Conservation (phyloP, 2,329 filamentous ascomycete species). For the Cladophialophora bantiana region DNA sequence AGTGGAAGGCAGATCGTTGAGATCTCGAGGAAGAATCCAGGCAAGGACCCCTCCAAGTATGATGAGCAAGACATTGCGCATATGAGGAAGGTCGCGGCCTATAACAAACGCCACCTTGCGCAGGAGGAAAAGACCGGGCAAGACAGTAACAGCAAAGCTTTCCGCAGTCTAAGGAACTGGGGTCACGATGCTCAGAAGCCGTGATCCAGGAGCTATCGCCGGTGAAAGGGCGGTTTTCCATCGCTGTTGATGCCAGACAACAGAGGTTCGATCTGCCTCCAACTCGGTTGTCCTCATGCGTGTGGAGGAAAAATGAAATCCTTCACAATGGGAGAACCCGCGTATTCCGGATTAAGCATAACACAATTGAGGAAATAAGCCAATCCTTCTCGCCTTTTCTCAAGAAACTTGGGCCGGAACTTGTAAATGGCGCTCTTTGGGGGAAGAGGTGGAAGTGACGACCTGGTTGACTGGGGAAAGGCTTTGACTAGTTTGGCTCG, state of each 20-base stretch:
- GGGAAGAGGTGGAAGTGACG: constrained; percentile 77
- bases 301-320: constrained; percentile 75
- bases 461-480: constrained; percentile 79
- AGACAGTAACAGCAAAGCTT: constrained; percentile 62
- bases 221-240: neutral
- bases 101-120: constrained; percentile 71
- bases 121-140: constrained; percentile 67
- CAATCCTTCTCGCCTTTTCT: constrained; percentile 79
- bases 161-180: constrained; percentile 69
- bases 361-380: constrained; percentile 96
- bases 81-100: constrained; percentile 69
- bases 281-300: constrained; percentile 34
- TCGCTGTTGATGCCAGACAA: neutral
- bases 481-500: constrained; percentile 74
- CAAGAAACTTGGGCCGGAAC: constrained; percentile 84
- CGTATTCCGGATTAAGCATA: constrained; percentile 90
- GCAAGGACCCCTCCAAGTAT: constrained; percentile 64
- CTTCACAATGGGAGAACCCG: constrained; percentile 86
- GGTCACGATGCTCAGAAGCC: constrained; percentile 27
- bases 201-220: neutral
- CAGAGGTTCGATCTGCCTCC: neutral
- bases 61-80: constrained; percentile 64
- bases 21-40: constrained; percentile 68
- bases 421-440: constrained; percentile 86
- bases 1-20: constrained; percentile 69